These are phyloP conservation scores for Arctium minus DNA, from an alignment of 129 eudicot species.

Conservation along the genomic window DNA sequence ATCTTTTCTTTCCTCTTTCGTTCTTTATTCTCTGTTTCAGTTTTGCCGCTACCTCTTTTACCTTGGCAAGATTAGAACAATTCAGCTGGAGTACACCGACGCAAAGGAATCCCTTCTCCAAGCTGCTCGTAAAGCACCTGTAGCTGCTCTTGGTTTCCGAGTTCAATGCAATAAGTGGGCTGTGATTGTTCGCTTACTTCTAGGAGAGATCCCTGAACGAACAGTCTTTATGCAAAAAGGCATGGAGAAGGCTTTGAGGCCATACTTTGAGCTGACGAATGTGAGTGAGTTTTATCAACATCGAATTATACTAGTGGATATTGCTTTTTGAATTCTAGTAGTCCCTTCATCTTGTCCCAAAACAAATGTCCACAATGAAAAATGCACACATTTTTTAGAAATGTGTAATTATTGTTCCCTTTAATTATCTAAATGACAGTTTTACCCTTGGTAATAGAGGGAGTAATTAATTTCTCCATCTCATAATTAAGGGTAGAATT, in stretches of 20 bases:
- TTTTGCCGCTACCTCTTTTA: slow-evolving; percentile 93
- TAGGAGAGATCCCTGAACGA: slow-evolving; percentile 96
- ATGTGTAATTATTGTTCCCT: background rate
- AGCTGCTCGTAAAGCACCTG: slow-evolving; percentile 98
- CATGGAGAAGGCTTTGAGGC: slow-evolving; percentile 92
- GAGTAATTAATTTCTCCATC: background rate
- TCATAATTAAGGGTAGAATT: background rate
- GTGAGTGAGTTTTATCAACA: slow-evolving; percentile 39
- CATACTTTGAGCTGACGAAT: slow-evolving; percentile 98
- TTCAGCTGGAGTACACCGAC: slow-evolving; percentile 95
- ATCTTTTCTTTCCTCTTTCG: background rate
- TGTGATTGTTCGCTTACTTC: slow-evolving; percentile 82
- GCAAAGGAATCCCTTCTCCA: slow-evolving; percentile 97
- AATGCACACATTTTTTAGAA: background rate
- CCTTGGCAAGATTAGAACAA: slow-evolving; percentile 93
- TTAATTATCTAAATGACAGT: background rate
- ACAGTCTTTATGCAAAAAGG: slow-evolving; percentile 98
- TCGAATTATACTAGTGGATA: background rate
- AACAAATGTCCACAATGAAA: too few species aligned
- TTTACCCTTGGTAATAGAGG: background rate
- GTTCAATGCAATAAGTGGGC: slow-evolving; percentile 99
- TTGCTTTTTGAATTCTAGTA: background rate
- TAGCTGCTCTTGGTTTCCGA: slow-evolving; percentile 95
- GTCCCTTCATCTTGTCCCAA: too few species aligned
- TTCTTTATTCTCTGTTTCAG: slow-evolving; percentile 39